Percentiles rank a stretch among this genome's conserved stretches.
Conservation (phyloP, 1,284 basidiomycete genomes). For the Marasmius oreades region DNA sequence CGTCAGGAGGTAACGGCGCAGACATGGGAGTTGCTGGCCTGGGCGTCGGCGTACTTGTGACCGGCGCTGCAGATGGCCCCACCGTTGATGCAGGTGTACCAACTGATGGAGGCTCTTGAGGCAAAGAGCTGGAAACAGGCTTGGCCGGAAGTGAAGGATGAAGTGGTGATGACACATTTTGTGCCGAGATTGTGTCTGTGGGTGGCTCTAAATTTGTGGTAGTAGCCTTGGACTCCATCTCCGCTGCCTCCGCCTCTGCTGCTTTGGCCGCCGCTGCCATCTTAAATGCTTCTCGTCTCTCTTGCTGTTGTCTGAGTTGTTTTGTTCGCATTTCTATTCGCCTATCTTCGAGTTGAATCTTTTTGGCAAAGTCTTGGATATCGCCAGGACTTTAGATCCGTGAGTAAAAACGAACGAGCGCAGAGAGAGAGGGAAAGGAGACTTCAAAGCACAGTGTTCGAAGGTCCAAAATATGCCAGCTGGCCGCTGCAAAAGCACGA, state of each 20-base stretch:
- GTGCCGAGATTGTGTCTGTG: constrained; percentile 19
- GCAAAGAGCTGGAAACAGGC: constrained; percentile 39
- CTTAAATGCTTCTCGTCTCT: constrained; percentile 26
- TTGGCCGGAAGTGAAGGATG: constrained; percentile 66
- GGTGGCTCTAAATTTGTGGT: constrained; percentile 22
- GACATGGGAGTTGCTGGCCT: constrained; percentile 17
- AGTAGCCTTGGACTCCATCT: constrained; percentile 16
- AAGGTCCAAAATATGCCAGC: no score
- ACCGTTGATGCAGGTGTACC: constrained; percentile 12
- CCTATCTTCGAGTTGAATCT: constrained; percentile 62
- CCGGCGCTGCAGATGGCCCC: constrained; percentile 11
- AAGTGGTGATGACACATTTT: constrained; percentile 35
- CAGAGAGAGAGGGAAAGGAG: no score
- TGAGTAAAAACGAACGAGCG: not conserved
- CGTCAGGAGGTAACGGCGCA: constrained; percentile 37
- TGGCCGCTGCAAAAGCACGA: no score
- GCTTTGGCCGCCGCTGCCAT: constrained; percentile 29
- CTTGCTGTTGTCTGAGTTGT: constrained; percentile 39
- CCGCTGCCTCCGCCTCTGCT: constrained; percentile 13
- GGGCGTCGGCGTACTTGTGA: constrained; percentile 17
- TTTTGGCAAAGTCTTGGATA: constrained; percentile 68
- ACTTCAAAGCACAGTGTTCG: no score
- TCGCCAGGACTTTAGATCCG: constrained; percentile 50
- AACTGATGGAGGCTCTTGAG: constrained; percentile 21
- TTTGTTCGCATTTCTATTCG: constrained; percentile 61